These are phyloP conservation scores for Scedosporium apiospermum DNA, from an alignment of 2,329 filamentous ascomycete genomes.

Conservation along the genomic window DNA sequence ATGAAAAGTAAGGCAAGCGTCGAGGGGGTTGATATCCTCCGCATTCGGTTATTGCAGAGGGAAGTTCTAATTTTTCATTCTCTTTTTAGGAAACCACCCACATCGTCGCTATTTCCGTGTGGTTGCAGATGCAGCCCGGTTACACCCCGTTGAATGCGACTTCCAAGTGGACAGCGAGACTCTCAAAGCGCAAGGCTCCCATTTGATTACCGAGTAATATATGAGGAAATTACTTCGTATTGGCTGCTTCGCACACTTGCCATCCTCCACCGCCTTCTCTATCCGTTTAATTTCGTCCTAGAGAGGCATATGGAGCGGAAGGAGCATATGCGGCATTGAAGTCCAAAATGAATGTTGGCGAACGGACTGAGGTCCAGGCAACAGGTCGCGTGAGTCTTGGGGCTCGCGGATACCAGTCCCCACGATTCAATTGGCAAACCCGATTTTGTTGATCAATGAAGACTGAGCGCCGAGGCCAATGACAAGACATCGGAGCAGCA, in stretches of 20 bases:
- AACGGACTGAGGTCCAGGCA: neutral
- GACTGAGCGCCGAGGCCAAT: neutral
- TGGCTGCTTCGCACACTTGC: no score
- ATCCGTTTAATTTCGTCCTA: neutral
- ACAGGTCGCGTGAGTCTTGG: neutral
- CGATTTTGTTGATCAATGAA: neutral
- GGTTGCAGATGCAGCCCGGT: neutral
- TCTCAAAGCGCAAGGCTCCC: no score
- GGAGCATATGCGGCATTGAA: neutral
- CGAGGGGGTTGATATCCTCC: neutral
- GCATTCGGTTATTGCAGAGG: neutral
- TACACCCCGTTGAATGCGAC: neutral
- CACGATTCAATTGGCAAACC: neutral
- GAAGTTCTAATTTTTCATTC: neutral
- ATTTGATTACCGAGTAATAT: no score
- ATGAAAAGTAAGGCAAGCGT: neutral
- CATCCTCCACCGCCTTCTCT: no score
- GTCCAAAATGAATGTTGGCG: neutral
- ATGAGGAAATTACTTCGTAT: no score
- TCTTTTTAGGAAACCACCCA: neutral
- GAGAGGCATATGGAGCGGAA: neutral
- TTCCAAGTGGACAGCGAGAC: no score
- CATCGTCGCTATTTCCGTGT: neutral
- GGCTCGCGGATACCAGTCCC: neutral
- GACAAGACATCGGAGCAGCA: neutral